Base-by-base conservation (phyloP, 2,329 filamentous ascomycete genomes). In the Ceratocystis cubensis region DNA sequence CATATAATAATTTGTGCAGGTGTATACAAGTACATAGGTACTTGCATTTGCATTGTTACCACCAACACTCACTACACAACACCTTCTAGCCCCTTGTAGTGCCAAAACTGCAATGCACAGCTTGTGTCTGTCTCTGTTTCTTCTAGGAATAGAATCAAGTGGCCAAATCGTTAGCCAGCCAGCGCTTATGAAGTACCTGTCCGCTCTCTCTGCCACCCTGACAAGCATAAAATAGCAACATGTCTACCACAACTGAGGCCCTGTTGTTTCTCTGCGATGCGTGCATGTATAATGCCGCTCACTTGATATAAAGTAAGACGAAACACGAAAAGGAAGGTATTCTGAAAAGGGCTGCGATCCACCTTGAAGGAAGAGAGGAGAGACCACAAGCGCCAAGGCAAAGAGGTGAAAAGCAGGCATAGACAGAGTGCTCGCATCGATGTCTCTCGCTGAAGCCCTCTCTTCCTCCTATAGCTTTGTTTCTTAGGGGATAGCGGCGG, bases 251-350 rank as follows among this genome's bases (percentile, higher is more conserved):
- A 13, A 41, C 37, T 15, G 13, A 41, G 37, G n/a, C 3, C 48
- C 6, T 53, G 48, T 20, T 53, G 20, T 22, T 53, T 53, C 48
- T 53, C 48, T 53, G 48, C 48, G 10, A 41, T 41, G 37, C 3
- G 37, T 15, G 8, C 20, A 53, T n/a, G 48, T 22, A 53, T 53
- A 22, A 53, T 53, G 48, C 48, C 48, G 53, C 53, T 57, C 53
- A 33, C 48, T 41, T 41, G 37, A 41, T 53, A 25, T 25, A 53
- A 53, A 20, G 48, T 57, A 57, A 57, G 53, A 57, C 53, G 53
- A 59, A 25, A 37, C 56, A 59, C 56, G 56, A 59, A 37, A 41
- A 37, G 7, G 28, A 37, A 59, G 56, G 17, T 5, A 57, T 57
- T 25, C 53, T 30, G 4, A 57, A 33, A 30, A 57, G 53, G 53